These are phyloP conservation scores for Ophiostoma montium DNA, from an alignment of 2,329 filamentous ascomycete genomes.

Conservation along the genomic window DNA sequence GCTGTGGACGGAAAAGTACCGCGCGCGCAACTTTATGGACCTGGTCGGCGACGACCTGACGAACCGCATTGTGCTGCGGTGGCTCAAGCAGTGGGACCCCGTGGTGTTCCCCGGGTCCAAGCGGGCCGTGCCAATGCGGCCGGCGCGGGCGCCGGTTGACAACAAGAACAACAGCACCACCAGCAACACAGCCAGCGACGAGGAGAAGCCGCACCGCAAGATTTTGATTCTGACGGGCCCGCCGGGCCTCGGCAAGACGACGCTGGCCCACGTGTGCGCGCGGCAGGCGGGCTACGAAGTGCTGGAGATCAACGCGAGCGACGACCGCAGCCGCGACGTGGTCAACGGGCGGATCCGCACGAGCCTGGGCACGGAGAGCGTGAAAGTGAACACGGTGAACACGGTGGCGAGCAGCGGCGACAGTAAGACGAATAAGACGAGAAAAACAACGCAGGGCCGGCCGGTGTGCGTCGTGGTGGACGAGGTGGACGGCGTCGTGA, in stretches of 20 bases:
- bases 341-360: constrained; percentile 86
- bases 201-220: constrained; percentile 70
- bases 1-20: constrained; percentile 96
- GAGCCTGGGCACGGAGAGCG: constrained; percentile 85
- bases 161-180: neutral
- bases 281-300: constrained; percentile 92
- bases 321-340: constrained; percentile 79
- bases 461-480: constrained; percentile 92
- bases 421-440: constrained; percentile 17
- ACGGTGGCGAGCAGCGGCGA: constrained; percentile 29
- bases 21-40: constrained; percentile 81
- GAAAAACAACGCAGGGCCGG: constrained; percentile 58
- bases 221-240: constrained; percentile 83
- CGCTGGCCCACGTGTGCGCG: constrained; percentile 88
- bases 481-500: constrained; percentile 88
- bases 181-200: constrained; percentile 24
- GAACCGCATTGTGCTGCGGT: constrained; percentile 76
- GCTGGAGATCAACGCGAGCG: constrained; percentile 94
- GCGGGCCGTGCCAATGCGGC: constrained; percentile 5
- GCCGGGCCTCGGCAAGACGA: constrained; percentile 90
- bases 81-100: constrained; percentile 89
- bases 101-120: constrained; percentile 61
- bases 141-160: neutral
- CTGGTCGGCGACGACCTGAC: constrained; percentile 89
- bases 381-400: constrained; percentile 61